These are phyloP conservation scores for Whalleya microplaca DNA, from an alignment of 2,329 filamentous ascomycete species.

Conservation along the genomic window DNA sequence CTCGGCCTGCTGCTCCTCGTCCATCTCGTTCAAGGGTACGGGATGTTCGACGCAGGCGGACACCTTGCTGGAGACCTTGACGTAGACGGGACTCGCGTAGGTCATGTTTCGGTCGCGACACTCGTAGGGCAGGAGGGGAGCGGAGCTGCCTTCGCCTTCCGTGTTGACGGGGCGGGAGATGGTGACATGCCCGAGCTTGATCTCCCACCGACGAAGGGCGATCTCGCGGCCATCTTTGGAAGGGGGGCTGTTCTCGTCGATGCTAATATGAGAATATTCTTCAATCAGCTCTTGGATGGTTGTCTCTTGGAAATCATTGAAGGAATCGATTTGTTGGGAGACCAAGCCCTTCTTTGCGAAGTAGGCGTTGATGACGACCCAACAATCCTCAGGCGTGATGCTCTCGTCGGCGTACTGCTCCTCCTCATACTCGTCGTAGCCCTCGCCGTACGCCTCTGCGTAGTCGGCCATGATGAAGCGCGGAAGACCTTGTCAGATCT, in stretches of 20 bases:
- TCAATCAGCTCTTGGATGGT: constrained; percentile 94
- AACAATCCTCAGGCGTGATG: constrained; percentile 95
- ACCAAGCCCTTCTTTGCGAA: constrained; percentile 96
- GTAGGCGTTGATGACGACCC: constrained; percentile 96
- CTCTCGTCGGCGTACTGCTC: constrained; percentile 69
- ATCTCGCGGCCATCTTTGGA: constrained; percentile 74
- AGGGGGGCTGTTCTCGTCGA: constrained; percentile 88
- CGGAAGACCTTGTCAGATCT: not conserved
- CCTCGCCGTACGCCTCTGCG: constrained; percentile 48
- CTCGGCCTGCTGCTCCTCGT: constrained; percentile 64
- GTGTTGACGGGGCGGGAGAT: constrained; percentile 89
- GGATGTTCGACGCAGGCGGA: constrained; percentile 79
- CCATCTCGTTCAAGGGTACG: constrained; percentile 68
- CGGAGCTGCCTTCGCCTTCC: constrained; percentile 88
- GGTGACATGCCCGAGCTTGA: constrained; percentile 89
- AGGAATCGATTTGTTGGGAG: constrained; percentile 97
- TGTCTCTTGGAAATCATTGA: constrained; percentile 93
- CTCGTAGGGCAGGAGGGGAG: constrained; percentile 88
- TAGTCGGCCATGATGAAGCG: constrained; percentile 54
- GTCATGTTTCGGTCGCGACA: constrained; percentile 94
- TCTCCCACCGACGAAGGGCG: constrained; percentile 87
- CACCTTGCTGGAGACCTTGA: constrained; percentile 84
- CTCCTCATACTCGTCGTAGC: constrained; percentile 72
- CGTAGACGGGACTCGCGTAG: constrained; percentile 89
- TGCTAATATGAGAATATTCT: constrained; percentile 87